These are phyloP conservation scores for Nigrospora sphaerica DNA, from an alignment of 2,329 filamentous ascomycete genomes.

Conservation along the genomic window DNA sequence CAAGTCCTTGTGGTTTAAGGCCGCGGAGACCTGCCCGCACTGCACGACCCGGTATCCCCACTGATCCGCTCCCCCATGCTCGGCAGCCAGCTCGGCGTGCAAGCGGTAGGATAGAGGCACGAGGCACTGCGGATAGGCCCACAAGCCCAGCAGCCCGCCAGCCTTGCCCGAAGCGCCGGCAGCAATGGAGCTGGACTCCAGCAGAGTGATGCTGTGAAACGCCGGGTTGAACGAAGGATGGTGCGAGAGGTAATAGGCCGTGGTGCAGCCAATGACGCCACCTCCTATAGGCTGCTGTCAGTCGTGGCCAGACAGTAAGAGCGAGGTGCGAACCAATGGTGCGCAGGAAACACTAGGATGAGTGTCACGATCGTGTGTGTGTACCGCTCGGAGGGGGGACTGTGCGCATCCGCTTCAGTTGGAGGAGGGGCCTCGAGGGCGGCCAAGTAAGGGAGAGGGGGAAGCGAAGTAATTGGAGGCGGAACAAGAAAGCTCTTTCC, in stretches of 20 bases:
- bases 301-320: no score
- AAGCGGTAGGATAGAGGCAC: constrained; percentile 81
- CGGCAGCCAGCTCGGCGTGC: constrained; percentile 75
- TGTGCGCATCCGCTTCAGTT: no score
- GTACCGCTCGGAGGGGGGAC: no score
- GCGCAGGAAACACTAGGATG: no score
- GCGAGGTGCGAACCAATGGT: no score
- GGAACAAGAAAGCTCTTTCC: background rate
- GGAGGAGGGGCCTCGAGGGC: no score
- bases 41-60: constrained; percentile 84
- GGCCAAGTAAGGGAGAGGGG: no score
- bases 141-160: constrained; percentile 80
- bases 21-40: constrained; percentile 54
- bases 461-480: background rate
- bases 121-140: constrained; percentile 81
- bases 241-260: constrained; percentile 83
- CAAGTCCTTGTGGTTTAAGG: constrained; percentile 22
- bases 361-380: no score
- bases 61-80: constrained; percentile 67
- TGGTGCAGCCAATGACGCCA: constrained; percentile 87
- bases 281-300: constrained; percentile 50
- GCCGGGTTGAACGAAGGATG: constrained; percentile 73
- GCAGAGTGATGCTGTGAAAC: constrained; percentile 71
- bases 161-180: constrained; percentile 94
- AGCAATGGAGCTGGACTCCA: constrained; percentile 81